These are phyloP conservation scores for Phaeoacremonium minimum DNA, from an alignment of 2,329 filamentous ascomycete species.

Conservation along the genomic window DNA sequence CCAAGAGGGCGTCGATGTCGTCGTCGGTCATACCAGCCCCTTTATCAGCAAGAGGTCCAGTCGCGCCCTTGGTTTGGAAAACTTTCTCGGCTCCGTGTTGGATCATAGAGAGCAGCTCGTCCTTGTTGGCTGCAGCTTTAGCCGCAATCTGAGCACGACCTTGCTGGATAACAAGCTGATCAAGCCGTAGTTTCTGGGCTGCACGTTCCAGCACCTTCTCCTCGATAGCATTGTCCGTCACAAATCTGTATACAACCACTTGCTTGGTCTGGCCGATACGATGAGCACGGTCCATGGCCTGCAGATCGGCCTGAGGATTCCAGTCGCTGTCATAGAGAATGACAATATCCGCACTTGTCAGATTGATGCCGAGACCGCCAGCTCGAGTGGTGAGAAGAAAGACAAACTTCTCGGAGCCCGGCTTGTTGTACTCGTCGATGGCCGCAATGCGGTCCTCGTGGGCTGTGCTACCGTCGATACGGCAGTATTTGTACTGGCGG, in stretches of 20 bases:
- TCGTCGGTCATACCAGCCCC: slow-evolving; percentile 70
- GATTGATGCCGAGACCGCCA: slow-evolving; percentile 92
- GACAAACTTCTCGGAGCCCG: slow-evolving; percentile 91
- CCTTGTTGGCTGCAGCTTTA: slow-evolving; percentile 91
- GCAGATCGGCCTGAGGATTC: slow-evolving; percentile 97
- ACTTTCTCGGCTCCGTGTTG: slow-evolving; percentile 97
- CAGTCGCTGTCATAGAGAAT: slow-evolving; percentile 97
- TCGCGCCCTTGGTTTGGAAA: slow-evolving; percentile 69
- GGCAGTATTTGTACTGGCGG: slow-evolving; percentile 89
- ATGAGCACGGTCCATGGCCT: slow-evolving; percentile 98
- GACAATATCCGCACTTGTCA: slow-evolving; percentile 93
- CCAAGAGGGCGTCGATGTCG: slow-evolving; percentile 85
- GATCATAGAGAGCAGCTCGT: slow-evolving; percentile 95
- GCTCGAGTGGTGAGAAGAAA: slow-evolving; percentile 94
- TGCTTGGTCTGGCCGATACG: slow-evolving; percentile 99
- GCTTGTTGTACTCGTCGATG: slow-evolving; percentile 98
- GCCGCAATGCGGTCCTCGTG: slow-evolving; percentile 97
- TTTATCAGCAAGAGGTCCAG: slow-evolving; percentile 55
- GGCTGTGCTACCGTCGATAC: slow-evolving; percentile 93
- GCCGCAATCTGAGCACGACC: slow-evolving; percentile 86
- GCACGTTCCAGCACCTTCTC: slow-evolving; percentile 97
- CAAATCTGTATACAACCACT: slow-evolving; percentile 92
- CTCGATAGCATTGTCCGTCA: slow-evolving; percentile 97
- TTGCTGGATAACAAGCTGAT: slow-evolving; percentile 97
- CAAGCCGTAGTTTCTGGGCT: slow-evolving; percentile 91